Evolutionary conservation across 2,329 filamentous ascomycete species (phyloP), one percentile per base, ranked within the genome.

Genomic region (Venturia asperata): DNA sequence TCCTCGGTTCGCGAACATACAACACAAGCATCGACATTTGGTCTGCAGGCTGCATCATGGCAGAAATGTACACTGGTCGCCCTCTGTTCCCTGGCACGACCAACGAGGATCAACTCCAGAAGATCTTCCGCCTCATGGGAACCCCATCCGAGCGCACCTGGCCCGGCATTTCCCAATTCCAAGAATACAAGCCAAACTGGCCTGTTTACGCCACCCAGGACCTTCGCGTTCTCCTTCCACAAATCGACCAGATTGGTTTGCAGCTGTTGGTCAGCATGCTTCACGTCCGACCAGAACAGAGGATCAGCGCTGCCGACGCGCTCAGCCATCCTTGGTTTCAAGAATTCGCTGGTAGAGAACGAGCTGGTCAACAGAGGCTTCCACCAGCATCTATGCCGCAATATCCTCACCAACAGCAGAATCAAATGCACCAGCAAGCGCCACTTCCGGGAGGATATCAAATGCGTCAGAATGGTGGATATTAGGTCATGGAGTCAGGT

Each of bases 21-120:
- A 99, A 96, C 78, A 99, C 94, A n/a, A 96, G 91, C 78, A 97
- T 99, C 76, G 94, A 99, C 73, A 97, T 99, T 74, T 99, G 94
- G 94, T 96, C 91, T 7, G 94, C 94, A 7, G 94, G 94, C 65
- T 99, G 94, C 77, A 99, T 99, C 81, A 97, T 99, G 94, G 94
- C 94, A 11, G 94, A 99, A 78, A 97, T 99, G 92, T 97, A 95
- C 77, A 97, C 93, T 0, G 94, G 94, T 4, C 85, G 94, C 21
- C 94, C 94, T 0, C 83, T 99, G 7, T 99, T 99, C 79, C 94
- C 94, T 0, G 94, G 94, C 66, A 99, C 94, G 1, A 97, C 94
- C 45, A 99, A 99, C 75, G 94, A 99, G 77, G 94, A 99, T 74
- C 94, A 99, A 76, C 87, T 97, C 63, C 84, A 96, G 68, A 92